phyloP scores from a whole-genome alignment of 495 filamentous ascomycete species.

The Xanthoparmelia taractica region DNA sequence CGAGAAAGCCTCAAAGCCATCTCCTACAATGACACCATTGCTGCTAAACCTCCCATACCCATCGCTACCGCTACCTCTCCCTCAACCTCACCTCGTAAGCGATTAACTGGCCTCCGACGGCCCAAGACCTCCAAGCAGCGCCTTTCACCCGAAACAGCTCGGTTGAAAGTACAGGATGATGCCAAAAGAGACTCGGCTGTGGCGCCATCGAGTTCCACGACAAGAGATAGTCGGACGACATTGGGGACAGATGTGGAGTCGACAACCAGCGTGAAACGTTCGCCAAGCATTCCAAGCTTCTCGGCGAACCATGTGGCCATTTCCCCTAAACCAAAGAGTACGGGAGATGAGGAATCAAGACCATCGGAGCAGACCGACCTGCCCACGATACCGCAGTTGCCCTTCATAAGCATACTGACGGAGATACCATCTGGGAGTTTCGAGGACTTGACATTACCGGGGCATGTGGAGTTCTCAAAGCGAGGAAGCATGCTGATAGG shows the following conservation, averaged over 20 bases:
- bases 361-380: constrained; percentile 3
- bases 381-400: constrained; percentile 24
- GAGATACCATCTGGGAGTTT: constrained; percentile 49
- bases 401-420: constrained; percentile 48
- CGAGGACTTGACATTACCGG: constrained; percentile 42
- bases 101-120: constrained; percentile 26
- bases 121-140: constrained; percentile 15
- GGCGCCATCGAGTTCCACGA: constrained; percentile 35
- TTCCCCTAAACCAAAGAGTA: constrained; percentile 26
- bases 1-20: constrained; percentile 39
- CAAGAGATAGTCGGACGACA: constrained; percentile 39
- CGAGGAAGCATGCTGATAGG: constrained; percentile 42
- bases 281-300: constrained; percentile 23
- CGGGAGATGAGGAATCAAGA: constrained; percentile 13
- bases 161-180: constrained; percentile 25
- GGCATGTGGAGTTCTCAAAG: constrained; percentile 51
- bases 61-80: constrained; percentile 32
- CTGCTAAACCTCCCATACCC: constrained; percentile 49
- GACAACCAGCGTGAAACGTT: constrained; percentile 17
- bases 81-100: constrained; percentile 28
- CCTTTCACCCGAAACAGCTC: constrained; percentile 14
- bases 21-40: constrained; percentile 48
- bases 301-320: constrained; percentile 33
- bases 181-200: constrained; percentile 48
- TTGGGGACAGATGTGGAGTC: constrained; percentile 37